A percentile compares a stretch with the other conserved stretches of the same genome.
Evolutionary conservation across 2,329 filamentous ascomycete species (phyloP).

Genomic region (Trichophyton benhamiae): DNA sequence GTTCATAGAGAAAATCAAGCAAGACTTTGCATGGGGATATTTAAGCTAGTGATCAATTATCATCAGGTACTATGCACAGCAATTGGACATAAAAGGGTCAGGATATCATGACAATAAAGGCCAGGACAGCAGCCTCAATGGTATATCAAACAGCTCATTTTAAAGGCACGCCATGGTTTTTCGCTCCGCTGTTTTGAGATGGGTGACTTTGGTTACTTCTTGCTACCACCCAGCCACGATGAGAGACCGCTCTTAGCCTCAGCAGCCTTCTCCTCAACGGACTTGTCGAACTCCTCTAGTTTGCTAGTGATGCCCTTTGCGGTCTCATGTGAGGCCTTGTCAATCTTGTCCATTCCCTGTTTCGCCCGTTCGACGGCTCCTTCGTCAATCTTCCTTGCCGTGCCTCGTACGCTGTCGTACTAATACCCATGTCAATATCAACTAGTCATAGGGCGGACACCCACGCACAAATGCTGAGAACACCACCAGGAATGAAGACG

Average conservation of each 20-base stretch:
- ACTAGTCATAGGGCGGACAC: not conserved
- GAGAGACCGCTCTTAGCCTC: slow-evolving; percentile 77
- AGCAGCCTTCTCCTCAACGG: slow-evolving; percentile 61
- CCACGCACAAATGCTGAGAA: not conserved
- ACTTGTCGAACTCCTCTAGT: slow-evolving; percentile 69
- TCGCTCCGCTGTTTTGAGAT: not conserved
- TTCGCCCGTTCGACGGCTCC: slow-evolving; percentile 49
- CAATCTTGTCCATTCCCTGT: slow-evolving; percentile 44
- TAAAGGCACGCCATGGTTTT: not conserved
- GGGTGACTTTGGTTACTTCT: not conserved
- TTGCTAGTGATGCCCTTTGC: slow-evolving; percentile 39
- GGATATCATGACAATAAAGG: no score
- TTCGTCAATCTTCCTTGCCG: slow-evolving; percentile 46
- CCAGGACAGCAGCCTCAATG: not conserved
- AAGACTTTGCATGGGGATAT: no score
- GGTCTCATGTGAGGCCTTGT: slow-evolving; percentile 54
- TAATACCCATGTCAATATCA: slow-evolving; percentile 20
- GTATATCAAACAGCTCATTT: not conserved
- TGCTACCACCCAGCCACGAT: slow-evolving; percentile 62
- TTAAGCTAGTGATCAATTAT: no score
- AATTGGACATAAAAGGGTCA: no score
- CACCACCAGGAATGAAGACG: not conserved
- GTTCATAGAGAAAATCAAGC: no score
- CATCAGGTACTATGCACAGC: no score
- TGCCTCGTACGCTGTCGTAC: slow-evolving; percentile 49